Base-by-base conservation (phyloP, 1,284 basidiomycete species). In the Quambalaria eucalypti region DNA sequence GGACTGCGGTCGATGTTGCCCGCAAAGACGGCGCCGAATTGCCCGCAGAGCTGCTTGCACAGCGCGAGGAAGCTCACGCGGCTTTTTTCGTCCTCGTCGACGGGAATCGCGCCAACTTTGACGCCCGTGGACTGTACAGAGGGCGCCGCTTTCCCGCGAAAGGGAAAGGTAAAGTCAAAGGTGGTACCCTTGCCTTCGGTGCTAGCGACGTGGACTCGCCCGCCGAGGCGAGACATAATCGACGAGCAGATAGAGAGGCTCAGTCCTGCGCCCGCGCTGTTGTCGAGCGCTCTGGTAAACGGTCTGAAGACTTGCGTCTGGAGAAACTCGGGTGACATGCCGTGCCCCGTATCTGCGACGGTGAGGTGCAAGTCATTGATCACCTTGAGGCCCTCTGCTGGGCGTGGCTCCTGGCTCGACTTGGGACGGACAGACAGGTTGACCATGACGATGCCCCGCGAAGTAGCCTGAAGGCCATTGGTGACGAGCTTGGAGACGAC, bases 391-490 rank as follows among this genome's bases (percentile, higher is more conserved):
- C 5, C 19, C n/a, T 31, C 19, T 10, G 28, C 42, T 28, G 6
- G 26, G n/a, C 12, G 8, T 23, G 9, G 36, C 42, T 10, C 52
- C 48, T 5, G 55, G 56, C 10, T 50, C 16, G 2, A 52, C 55
- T 46, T 46, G n/a, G n/a, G n/a, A n/a, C n/a, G n/a, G 6, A 46
- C 48, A 8, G 26, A 4, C 8, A 49, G 29, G n/a, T 30, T 49
- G 31, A 52, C 51, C 8, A 12, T 14, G 10, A 54, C 48, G n/a
- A 54, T 46, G 9, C 52, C 52, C 6, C 26, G n/a, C n/a, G 21
- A 28, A 6, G 52, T 54, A 7, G 52, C 52, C 28, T 54, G 46
- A n/a, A 54, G 16, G 19, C 51, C 52, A 36, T 54, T 54, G 9
- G 23, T 19, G 16, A 54, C 46, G 19, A 54, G 33, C 28, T 54